Percentiles rank a stretch among this genome's conserved stretches.
Conservation (phyloP, 352 stramenopile genomes). For the Phytophthora macrochlamydospora region DNA sequence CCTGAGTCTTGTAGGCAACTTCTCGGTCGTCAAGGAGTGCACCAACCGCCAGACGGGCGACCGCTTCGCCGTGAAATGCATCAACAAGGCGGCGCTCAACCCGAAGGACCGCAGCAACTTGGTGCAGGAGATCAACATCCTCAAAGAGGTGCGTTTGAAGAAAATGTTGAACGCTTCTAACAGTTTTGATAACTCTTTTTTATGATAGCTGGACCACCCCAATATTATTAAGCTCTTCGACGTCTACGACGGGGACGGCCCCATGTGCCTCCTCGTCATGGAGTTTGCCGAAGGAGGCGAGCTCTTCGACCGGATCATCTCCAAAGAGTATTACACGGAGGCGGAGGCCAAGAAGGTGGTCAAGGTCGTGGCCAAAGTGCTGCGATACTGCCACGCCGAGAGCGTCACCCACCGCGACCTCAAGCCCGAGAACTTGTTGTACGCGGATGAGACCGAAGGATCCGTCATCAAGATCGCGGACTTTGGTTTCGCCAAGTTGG, state of each 20-base stretch:
- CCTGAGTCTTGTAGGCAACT: conserved; percentile 59
- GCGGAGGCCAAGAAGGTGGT: conserved; percentile 84
- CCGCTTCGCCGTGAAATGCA: conserved; percentile 83
- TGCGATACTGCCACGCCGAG: conserved; percentile 86
- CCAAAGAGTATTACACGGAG: conserved; percentile 93
- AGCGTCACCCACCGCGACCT: conserved; percentile 96
- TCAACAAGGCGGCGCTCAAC: conserved; percentile 82
- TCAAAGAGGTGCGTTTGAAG: conserved; percentile 54
- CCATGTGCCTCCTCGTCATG: conserved; percentile 90
- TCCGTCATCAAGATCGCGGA: conserved; percentile 95
- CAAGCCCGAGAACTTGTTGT: conserved; percentile 97
- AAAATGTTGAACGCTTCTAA: background rate
- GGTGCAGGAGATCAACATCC: conserved; percentile 83
- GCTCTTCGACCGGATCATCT: conserved; percentile 94
- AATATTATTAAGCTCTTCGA: conserved; percentile 91
- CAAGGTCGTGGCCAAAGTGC: conserved; percentile 85
- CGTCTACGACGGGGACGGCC: conserved; percentile 75
- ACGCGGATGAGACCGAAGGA: conserved; percentile 81
- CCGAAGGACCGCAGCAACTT: conserved; percentile 83
- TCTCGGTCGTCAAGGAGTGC: conserved; percentile 85
- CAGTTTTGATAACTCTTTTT: conserved; percentile 5
- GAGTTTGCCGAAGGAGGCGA: conserved; percentile 89
- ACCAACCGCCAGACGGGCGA: conserved; percentile 50
- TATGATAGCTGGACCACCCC: conserved; percentile 67
- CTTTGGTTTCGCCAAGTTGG: conserved; percentile 89